Conservation (phyloP, 2,329 filamentous ascomycete genomes). For the Botrytis deweyae region DNA sequence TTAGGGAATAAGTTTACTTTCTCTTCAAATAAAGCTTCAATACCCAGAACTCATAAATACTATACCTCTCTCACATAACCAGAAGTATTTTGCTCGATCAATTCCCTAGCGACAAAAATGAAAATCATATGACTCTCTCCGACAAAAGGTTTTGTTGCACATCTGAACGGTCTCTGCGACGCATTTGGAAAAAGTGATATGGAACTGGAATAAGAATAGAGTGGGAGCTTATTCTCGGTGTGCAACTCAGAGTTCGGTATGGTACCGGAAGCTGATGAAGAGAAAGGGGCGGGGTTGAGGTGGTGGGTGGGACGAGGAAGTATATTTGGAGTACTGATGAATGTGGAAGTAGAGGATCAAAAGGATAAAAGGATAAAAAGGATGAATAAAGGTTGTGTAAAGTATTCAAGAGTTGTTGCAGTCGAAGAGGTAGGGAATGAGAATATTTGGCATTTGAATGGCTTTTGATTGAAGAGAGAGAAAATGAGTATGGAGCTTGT, state of each 20-base stretch:
- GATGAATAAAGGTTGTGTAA: too few species aligned
- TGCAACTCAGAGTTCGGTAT: fast-evolving
- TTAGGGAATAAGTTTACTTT: too few species aligned
- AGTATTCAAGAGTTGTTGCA: too few species aligned
- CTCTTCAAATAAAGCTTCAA: too few species aligned
- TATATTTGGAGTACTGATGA: fast-evolving
- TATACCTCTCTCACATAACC: too few species aligned
- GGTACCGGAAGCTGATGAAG: neutral
- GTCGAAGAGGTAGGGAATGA: too few species aligned
- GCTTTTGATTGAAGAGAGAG: neutral
- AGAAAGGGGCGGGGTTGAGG: fast-evolving
- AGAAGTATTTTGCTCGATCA: neutral
- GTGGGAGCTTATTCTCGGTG: neutral
- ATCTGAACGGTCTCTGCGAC: neutral
- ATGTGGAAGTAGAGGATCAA: neutral
- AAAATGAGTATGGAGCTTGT: too few species aligned
- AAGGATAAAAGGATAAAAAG: too few species aligned
- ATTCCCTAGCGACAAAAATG: neutral
- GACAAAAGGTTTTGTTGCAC: neutral
- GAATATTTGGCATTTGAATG: fast-evolving
- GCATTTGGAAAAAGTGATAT: neutral
- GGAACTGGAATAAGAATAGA: neutral
- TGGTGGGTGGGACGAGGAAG: neutral
- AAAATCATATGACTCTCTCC: neutral
- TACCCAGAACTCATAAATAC: too few species aligned